These are phyloP conservation scores for Moricandia arvensis DNA, from an alignment of 345 rosid genomes.

Conservation along the genomic window DNA sequence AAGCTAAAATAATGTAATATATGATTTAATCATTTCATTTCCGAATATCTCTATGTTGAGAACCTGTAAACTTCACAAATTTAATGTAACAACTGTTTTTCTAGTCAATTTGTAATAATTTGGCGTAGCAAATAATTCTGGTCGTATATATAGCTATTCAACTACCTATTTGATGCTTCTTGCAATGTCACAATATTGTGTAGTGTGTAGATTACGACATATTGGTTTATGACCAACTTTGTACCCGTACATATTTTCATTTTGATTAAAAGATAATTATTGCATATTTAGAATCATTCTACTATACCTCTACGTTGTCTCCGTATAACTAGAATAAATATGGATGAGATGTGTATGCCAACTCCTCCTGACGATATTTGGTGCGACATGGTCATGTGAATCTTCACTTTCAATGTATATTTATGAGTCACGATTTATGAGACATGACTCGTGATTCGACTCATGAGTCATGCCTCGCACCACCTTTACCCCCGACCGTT, in stretches of 20 bases:
- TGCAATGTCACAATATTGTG: not conserved
- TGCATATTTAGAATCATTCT: not conserved
- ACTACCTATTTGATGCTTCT: not conserved
- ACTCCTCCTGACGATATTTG: constrained; percentile 1
- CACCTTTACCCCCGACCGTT: constrained; percentile 31
- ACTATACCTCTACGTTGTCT: not conserved
- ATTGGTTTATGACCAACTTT: not conserved
- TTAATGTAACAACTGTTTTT: not conserved
- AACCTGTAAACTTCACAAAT: not conserved
- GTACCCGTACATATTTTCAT: not conserved
- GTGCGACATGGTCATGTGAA: constrained; percentile 31
- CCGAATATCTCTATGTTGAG: not conserved
- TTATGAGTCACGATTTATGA: constrained; percentile 19
- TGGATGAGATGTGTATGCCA: constrained; percentile 5
- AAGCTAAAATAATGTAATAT: not conserved
- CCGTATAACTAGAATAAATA: not conserved
- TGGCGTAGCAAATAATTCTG: not conserved
- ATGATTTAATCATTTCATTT: not conserved
- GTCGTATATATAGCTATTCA: not conserved
- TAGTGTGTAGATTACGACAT: not conserved
- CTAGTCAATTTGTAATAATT: not conserved
- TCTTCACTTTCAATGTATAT: constrained; percentile 10
- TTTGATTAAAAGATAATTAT: not conserved
- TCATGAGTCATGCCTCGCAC: constrained; percentile 31
- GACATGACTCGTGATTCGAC: constrained; percentile 25